A percentile compares a stretch with the other conserved stretches of the same genome.
These are phyloP conservation scores for Cicer chorassanicum DNA, from an alignment of 306 rosid species.

Conservation along the genomic window DNA sequence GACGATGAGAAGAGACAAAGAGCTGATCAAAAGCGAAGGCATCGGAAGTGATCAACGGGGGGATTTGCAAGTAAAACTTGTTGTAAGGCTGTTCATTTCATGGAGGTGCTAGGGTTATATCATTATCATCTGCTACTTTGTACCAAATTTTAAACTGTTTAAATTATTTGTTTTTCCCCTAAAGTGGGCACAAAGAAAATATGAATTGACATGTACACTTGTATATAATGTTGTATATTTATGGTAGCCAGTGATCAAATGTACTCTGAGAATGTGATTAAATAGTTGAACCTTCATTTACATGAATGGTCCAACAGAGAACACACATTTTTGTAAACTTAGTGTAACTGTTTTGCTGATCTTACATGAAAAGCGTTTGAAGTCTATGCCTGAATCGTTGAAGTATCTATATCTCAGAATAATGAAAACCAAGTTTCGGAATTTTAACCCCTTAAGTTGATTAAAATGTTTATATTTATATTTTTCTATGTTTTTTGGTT, in stretches of 20 bases:
- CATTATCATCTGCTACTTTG: slow-evolving; percentile 42
- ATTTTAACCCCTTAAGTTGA: not conserved
- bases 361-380: slow-evolving; percentile 21
- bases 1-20: slow-evolving; percentile 96
- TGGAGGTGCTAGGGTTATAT: slow-evolving; percentile 32
- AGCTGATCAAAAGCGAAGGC: slow-evolving; percentile 93
- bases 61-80: slow-evolving; percentile 12
- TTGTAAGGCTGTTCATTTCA: slow-evolving; percentile 19
- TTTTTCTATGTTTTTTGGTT: no score
- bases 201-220: slow-evolving; percentile 40
- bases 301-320: slow-evolving; percentile 31
- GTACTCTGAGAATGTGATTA: slow-evolving; percentile 37
- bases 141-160: slow-evolving; percentile 44
- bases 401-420: not conserved
- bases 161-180: slow-evolving; percentile 35
- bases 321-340: slow-evolving; percentile 42
- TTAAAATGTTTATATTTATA: not conserved
- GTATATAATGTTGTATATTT: slow-evolving; percentile 64
- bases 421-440: not conserved
- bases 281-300: slow-evolving; percentile 31
- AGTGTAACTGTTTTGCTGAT: not conserved
- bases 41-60: slow-evolving; percentile 62
- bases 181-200: slow-evolving; percentile 38
- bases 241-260: slow-evolving; percentile 39
- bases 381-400: not conserved